Evolutionary conservation across 2,329 filamentous ascomycete species (phyloP), one percentile per base, ranked within the genome.

Genomic region (Claviceps humidiphila): DNA sequence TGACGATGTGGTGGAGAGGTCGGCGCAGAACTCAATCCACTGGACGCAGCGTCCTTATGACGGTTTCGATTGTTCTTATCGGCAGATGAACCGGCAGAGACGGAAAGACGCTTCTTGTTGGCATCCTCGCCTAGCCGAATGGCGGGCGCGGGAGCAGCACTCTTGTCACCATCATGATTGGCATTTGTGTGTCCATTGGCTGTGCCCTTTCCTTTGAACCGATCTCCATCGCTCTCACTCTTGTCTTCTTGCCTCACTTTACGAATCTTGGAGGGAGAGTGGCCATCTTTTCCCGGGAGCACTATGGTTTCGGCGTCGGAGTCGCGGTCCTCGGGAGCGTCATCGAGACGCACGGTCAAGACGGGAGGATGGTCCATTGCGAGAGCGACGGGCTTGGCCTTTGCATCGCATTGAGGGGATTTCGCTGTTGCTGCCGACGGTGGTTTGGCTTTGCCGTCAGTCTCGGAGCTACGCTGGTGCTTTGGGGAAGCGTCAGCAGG

Each of bases 291-390:
- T 30, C 79, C 80, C 11, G 80, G 75, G 38, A 85, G 66, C 39
- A 87, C 82, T 56, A 86, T 84, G 14, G 83, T 87, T 68, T 87
- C 83, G 48, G 83, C 82, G 61, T 87, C 83, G 1, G 83, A 87
- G 59, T 84, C 81, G 61, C 75, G 80, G 54, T 82, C 81, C 53
- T 70, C 69, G 22, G 64, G 65, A 51, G 60, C 65, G 52, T 76
- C 71, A 50, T 66, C 62, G 20, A 67, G 61, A 50, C 53, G 57
- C 17, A 58, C 51, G 14, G 52, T 50, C 30, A 51, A 50, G n/a
- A 55, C 43, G 30, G 44, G 50, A 50, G 46, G 46, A 14, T 51
- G 17, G 8, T 47, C 52, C 13, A 26, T 50, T 16, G 47, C 39
- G 22, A 40, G 34, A 38, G 53, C 22, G 16, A 40, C 39, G 42